phyloP scores from a whole-genome alignment of 2,329 filamentous ascomycete genomes.

The Fusarium succisae region DNA sequence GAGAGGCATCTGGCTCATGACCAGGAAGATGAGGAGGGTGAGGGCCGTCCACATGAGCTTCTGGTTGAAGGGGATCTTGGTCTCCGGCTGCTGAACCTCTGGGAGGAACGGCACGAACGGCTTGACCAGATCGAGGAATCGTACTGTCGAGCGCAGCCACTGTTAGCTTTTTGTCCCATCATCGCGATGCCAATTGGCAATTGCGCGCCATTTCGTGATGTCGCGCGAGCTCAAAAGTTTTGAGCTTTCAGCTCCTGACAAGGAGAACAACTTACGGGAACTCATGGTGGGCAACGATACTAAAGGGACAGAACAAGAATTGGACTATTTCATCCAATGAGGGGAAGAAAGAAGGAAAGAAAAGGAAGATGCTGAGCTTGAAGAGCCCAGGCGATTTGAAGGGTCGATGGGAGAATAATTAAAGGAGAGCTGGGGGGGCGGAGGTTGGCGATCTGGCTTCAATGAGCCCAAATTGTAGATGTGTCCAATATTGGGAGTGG shows the following conservation, averaged over 20 bases:
- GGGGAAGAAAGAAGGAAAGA: conserved; percentile 48
- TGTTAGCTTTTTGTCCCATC: conserved; percentile 41
- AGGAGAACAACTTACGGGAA: conserved; percentile 58
- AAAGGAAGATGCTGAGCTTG: conserved; percentile 50
- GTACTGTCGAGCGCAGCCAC: conserved; percentile 67
- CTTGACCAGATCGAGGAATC: conserved; percentile 99
- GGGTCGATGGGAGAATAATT: conserved; percentile 46
- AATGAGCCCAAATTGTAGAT: conserved; percentile 53
- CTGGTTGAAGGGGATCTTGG: conserved; percentile 99
- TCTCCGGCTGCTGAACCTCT: conserved; percentile 98
- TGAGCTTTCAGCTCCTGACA: conserved; percentile 27
- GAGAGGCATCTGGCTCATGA: conserved; percentile 99
- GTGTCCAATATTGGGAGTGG: conserved; percentile 55
- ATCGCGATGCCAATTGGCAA: conserved; percentile 32
- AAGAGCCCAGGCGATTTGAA: conserved; percentile 49
- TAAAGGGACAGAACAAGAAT: conserved; percentile 48
- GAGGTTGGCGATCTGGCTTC: conserved; percentile 57
- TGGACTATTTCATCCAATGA: conserved; percentile 53
- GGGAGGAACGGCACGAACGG: conserved; percentile 99
- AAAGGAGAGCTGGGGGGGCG: conserved; percentile 50
- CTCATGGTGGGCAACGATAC: conserved; percentile 60
- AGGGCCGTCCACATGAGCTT: conserved; percentile 95
- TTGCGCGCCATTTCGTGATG: conserved; percentile 36
- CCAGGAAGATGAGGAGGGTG: conserved; percentile 97
- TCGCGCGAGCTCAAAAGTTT: conserved; percentile 29